Conservation (phyloP, 2,329 filamentous ascomycete genomes). For the Teratosphaeriaceae sp. region DNA sequence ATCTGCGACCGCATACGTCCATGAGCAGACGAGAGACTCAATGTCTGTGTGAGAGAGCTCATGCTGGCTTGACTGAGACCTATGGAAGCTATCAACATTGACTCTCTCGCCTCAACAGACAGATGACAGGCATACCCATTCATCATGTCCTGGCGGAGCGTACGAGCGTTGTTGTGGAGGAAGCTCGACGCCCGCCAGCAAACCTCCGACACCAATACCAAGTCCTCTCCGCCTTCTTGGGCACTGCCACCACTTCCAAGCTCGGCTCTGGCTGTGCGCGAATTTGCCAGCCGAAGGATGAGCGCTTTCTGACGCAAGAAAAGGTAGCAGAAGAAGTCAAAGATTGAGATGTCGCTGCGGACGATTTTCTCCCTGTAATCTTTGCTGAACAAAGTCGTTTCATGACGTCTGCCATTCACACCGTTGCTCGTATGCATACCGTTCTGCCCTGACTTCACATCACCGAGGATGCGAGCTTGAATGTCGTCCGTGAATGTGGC, state of each 20-base stretch:
- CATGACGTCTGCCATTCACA: constrained; percentile 10
- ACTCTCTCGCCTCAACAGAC: neutral
- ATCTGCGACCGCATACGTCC: constrained; percentile 68
- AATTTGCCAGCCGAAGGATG: constrained; percentile 74
- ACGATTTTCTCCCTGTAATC: constrained; percentile 88
- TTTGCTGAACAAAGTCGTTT: constrained; percentile 45
- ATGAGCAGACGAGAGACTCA: constrained; percentile 70
- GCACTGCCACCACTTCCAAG: constrained; percentile 22
- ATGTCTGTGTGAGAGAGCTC: constrained; percentile 40
- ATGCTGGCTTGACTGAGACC: neutral
- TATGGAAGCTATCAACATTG: constrained; percentile 2
- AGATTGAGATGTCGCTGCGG: constrained; percentile 89
- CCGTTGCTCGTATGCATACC: constrained; percentile 11
- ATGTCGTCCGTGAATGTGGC: constrained; percentile 68
- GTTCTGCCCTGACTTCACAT: constrained; percentile 11
- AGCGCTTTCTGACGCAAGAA: constrained; percentile 84
- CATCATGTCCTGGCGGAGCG: constrained; percentile 71
- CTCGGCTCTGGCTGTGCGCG: constrained; percentile 36
- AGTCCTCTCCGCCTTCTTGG: constrained; percentile 53
- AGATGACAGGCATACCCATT: constrained; percentile 22
- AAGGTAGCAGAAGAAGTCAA: constrained; percentile 91
- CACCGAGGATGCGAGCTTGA: constrained; percentile 20
- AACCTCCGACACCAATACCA: constrained; percentile 76
- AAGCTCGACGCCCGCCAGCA: constrained; percentile 79
- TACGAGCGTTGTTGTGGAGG: constrained; percentile 69